These are phyloP conservation scores for Vaucheria bursata DNA, from an alignment of 352 stramenopile genomes.

Conservation along the genomic window DNA sequence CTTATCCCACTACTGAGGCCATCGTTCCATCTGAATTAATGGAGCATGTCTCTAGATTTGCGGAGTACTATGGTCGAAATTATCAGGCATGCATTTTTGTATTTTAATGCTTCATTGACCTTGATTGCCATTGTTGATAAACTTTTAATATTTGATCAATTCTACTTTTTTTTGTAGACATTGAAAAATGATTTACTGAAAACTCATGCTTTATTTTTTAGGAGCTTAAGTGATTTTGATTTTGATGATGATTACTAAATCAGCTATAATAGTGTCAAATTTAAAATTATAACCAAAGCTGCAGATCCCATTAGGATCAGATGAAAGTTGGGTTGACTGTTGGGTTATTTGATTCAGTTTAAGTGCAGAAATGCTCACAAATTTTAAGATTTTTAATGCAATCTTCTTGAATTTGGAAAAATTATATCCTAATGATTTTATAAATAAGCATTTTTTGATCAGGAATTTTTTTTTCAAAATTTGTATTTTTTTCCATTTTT, in stretches of 20 bases:
- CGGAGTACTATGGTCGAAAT: constrained; percentile 65
- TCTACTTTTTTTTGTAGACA: not conserved
- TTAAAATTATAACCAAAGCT: no score
- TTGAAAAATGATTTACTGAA: not conserved
- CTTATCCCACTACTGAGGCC: constrained; percentile 73
- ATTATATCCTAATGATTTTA: no score
- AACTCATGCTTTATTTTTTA: not conserved
- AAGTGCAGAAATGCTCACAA: no score
- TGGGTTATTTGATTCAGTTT: no score
- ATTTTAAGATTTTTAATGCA: no score
- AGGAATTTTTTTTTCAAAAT: no score
- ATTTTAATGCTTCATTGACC: not conserved
- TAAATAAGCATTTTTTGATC: no score
- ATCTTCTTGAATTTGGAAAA: no score
- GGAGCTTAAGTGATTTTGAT: not conserved
- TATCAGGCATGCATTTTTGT: constrained; percentile 57
- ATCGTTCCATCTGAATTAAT: constrained; percentile 55
- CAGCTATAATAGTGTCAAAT: not conserved
- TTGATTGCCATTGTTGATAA: not conserved
- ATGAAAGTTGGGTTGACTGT: no score
- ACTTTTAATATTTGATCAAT: not conserved
- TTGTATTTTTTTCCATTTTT: no score
- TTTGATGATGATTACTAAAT: not conserved
- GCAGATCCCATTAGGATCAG: no score
- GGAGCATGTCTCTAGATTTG: constrained; percentile 42